Evolutionary conservation across 192 early-diverging fungal species (phyloP).

Genomic region (Linnemannia hyalina): DNA sequence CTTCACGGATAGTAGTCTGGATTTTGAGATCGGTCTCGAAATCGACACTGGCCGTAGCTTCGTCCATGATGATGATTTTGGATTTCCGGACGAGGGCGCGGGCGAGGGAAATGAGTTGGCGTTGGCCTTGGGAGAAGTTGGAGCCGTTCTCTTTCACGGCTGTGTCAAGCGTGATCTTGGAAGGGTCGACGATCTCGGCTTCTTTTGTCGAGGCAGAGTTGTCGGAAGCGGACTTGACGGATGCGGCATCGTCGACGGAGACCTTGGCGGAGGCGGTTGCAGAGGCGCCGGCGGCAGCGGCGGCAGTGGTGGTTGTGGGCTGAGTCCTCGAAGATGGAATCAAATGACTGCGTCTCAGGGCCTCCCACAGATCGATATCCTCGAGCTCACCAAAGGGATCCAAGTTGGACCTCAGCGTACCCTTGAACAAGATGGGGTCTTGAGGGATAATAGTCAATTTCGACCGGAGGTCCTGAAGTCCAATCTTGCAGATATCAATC

Average conservation of each 20-base stretch:
- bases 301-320: not conserved
- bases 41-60: constrained; percentile 94
- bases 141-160: constrained; percentile 82
- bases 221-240: constrained; percentile 3
- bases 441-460: constrained; percentile 80
- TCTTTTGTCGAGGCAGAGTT: not conserved
- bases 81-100: constrained; percentile 77
- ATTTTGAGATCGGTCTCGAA: constrained; percentile 85
- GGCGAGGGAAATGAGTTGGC: constrained; percentile 78
- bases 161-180: constrained; percentile 69
- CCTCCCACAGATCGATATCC: constrained; percentile 82
- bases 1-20: constrained; percentile 84
- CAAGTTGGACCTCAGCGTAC: constrained; percentile 81
- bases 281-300: not conserved
- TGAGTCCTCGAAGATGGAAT: constrained; percentile 32
- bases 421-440: constrained; percentile 82
- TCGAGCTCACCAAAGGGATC: constrained; percentile 87
- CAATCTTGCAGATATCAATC: constrained; percentile 67
- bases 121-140: constrained; percentile 82
- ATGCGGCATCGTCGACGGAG: not conserved
- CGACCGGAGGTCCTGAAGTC: constrained; percentile 64
- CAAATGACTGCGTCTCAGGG: constrained; percentile 81
- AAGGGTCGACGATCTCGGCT: constrained; percentile 31
- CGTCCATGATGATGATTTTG: constrained; percentile 83
- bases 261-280: not conserved